A percentile compares a stretch with the other conserved stretches of the same genome.
Evolutionary conservation across 23 red algal species (phyloP).

Genomic region (Chondrus crispus): DNA sequence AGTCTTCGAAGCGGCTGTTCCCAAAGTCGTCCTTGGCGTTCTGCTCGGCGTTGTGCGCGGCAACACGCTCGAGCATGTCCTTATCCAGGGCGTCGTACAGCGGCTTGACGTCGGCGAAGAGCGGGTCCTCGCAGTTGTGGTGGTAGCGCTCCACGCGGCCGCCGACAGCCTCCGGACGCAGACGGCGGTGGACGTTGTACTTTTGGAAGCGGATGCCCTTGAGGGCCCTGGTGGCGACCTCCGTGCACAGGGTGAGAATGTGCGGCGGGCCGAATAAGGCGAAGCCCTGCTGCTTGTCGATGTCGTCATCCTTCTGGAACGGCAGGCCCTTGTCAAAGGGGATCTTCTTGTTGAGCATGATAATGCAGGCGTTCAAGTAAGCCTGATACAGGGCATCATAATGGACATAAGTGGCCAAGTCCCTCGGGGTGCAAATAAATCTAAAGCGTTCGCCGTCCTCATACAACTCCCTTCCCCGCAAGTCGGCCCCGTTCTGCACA

Average conservation of each 20-base stretch:
- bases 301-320: slow-evolving; percentile 24
- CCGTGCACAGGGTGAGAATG: slow-evolving; percentile 56
- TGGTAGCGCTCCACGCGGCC: slow-evolving; percentile 31
- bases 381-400: slow-evolving; percentile 57
- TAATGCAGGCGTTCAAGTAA: slow-evolving; percentile 67
- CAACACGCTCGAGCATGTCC: neutral
- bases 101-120: neutral
- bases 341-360: slow-evolving; percentile 35
- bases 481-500: slow-evolving; percentile 48
- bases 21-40: slow-evolving; percentile 15
- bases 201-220: slow-evolving; percentile 76
- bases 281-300: slow-evolving; percentile 44
- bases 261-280: slow-evolving; percentile 63
- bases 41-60: slow-evolving; percentile 11
- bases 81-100: slow-evolving; percentile 1
- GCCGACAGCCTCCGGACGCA: slow-evolving; percentile 53
- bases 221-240: slow-evolving; percentile 68
- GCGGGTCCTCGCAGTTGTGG: neutral
- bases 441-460: neutral
- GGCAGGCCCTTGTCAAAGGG: slow-evolving; percentile 67
- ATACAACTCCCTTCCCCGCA: neutral
- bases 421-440: slow-evolving; percentile 12
- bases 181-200: slow-evolving; percentile 54
- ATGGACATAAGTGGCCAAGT: slow-evolving; percentile 50
- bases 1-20: neutral